Evolutionary conservation across 2,329 filamentous ascomycete species (phyloP).

Genomic region (Epicoccum nigrum): DNA sequence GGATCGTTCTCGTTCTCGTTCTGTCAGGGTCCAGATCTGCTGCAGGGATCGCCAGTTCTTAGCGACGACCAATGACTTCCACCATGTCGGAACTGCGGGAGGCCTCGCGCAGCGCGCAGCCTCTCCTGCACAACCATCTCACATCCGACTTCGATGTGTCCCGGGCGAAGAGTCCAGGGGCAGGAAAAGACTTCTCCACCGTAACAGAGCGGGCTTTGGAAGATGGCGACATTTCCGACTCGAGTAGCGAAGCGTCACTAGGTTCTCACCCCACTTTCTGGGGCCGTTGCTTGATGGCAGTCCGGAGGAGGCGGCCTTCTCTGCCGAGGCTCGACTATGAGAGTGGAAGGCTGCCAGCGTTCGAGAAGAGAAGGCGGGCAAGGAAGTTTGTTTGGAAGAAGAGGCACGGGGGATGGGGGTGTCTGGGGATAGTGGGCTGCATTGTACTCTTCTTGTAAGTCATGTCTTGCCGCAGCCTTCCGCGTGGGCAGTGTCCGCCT

Average conservation of each 20-base stretch:
- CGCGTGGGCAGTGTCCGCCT: conserved; percentile 4
- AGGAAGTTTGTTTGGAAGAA: conserved; percentile 26
- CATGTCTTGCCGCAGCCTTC: conserved; percentile 5
- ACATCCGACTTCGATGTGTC: conserved; percentile 25
- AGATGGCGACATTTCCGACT: conserved; percentile 31
- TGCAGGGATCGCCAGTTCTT: conserved; percentile 12
- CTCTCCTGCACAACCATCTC: conserved; percentile 33
- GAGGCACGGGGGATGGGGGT: conserved; percentile 25
- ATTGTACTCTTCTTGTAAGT: conserved; percentile 45
- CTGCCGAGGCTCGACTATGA: conserved; percentile 19
- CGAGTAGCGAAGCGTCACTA: conserved; percentile 22
- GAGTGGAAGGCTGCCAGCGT: conserved; percentile 18
- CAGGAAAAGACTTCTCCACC: conserved; percentile 23
- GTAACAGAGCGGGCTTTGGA: conserved; percentile 25
- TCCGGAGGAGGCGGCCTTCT: conserved; percentile 33
- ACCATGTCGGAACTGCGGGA: conserved; percentile 19
- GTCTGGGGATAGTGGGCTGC: conserved; percentile 27
- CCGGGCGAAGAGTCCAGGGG: conserved; percentile 16
- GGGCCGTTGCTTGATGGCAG: conserved; percentile 38
- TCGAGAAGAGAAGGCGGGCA: conserved; percentile 27
- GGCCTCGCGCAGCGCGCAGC: conserved; percentile 20
- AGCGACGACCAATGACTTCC: conserved; percentile 23
- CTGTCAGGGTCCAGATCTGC: conserved; percentile 18
- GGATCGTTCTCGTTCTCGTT: conserved; percentile 2
- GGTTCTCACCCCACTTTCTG: conserved; percentile 25